Conservation (phyloP, 2,329 filamentous ascomycete species). For the Boeremia exigua region DNA sequence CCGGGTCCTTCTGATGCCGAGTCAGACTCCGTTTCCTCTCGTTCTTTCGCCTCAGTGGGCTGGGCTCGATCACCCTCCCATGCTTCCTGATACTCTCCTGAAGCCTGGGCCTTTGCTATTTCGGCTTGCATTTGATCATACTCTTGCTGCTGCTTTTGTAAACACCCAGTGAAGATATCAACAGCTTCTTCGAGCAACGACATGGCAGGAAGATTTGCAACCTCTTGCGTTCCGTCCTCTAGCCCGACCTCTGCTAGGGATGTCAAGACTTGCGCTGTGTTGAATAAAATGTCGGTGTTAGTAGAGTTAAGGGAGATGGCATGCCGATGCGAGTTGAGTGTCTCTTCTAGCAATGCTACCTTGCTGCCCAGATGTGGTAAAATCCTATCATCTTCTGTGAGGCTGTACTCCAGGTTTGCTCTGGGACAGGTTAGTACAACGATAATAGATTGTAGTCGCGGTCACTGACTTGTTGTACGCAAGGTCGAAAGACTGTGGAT, state of each 20-base stretch:
- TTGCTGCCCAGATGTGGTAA: slow-evolving; percentile 63
- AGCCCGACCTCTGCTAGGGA: slow-evolving; percentile 67
- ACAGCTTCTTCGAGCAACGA: slow-evolving; percentile 65
- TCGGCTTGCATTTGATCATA: slow-evolving; percentile 50
- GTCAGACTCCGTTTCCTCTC: slow-evolving; percentile 33
- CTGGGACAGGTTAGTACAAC: slow-evolving; percentile 43
- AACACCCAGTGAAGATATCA: slow-evolving; percentile 62
- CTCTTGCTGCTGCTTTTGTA: slow-evolving; percentile 54
- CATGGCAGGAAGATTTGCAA: slow-evolving; percentile 54
- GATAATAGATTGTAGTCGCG: not conserved
- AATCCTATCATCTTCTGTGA: slow-evolving; percentile 70
- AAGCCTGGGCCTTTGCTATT: slow-evolving; percentile 40
- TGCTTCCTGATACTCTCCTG: slow-evolving; percentile 28
- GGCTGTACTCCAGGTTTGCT: slow-evolving; percentile 72
- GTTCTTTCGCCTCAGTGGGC: slow-evolving; percentile 1
- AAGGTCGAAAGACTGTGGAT: slow-evolving; percentile 70
- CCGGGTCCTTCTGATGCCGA: slow-evolving; percentile 52
- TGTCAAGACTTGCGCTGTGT: slow-evolving; percentile 72
- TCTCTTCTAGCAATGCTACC: slow-evolving; percentile 63
- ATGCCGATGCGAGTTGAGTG: slow-evolving; percentile 68
- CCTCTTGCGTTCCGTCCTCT: slow-evolving; percentile 55
- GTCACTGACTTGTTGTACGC: slow-evolving; percentile 73
- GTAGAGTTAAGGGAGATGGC: slow-evolving; percentile 65
- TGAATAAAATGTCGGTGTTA: slow-evolving; percentile 74
- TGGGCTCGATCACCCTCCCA: slow-evolving; percentile 25